Percentiles rank a stretch among this genome's conserved stretches.
Evolutionary conservation across 2,329 filamentous ascomycete species (phyloP).

Genomic region (Arachnopeziza araneosa): DNA sequence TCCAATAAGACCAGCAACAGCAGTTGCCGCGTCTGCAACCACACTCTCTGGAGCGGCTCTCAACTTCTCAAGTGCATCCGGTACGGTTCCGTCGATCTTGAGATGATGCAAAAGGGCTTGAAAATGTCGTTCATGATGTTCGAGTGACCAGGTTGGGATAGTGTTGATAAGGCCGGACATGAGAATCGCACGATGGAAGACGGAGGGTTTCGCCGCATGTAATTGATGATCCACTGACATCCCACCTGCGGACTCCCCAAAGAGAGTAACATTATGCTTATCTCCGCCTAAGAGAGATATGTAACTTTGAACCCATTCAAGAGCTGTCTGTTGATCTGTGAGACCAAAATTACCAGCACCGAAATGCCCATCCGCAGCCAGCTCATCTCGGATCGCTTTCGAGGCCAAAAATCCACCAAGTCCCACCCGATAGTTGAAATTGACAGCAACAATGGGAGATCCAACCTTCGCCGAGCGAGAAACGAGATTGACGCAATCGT

Average conservation of each 20-base stretch:
- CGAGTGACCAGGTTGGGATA: neutral
- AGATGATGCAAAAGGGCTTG: neutral
- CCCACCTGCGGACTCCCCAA: neutral
- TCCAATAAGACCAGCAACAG: neutral
- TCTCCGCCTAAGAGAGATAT: neutral
- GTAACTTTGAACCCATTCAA: neutral
- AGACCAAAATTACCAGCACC: neutral
- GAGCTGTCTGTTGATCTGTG: neutral
- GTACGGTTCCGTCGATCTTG: neutral
- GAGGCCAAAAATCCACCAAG: conserved; percentile 63
- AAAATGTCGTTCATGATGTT: neutral
- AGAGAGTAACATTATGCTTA: neutral
- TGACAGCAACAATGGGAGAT: conserved; percentile 50
- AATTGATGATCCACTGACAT: neutral
- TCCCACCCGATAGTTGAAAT: conserved; percentile 56
- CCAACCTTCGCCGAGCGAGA: conserved; percentile 14
- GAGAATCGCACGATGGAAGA: neutral
- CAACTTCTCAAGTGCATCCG: neutral
- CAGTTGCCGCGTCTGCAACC: neutral
- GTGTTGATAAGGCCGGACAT: neutral
- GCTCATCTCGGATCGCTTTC: conserved; percentile 11
- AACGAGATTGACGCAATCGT: conserved; percentile 48
- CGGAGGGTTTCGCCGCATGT: neutral
- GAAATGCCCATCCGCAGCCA: neutral
- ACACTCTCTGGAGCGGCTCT: neutral